phyloP scores from a whole-genome alignment of 768 basidiomycete species.

The Kwoniella newhampshirensis region DNA sequence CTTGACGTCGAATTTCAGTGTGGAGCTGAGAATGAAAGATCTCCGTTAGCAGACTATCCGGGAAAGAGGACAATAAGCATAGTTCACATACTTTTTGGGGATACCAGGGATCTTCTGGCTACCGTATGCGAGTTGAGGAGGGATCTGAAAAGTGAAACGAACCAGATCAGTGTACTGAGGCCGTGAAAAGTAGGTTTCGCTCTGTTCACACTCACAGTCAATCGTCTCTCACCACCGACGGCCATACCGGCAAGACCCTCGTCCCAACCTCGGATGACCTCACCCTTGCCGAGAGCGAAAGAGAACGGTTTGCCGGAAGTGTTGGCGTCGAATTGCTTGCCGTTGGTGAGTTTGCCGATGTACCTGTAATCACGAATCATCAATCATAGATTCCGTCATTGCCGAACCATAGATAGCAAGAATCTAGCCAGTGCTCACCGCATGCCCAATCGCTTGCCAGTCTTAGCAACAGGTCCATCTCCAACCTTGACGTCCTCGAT shows the following conservation, averaged over 20 bases:
- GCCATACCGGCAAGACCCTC: slow-evolving; percentile 90
- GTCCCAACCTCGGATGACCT: slow-evolving; percentile 86
- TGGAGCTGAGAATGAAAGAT: slow-evolving; percentile 58
- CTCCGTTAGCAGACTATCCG: too few relatives aligned
- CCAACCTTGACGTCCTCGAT: slow-evolving; percentile 75
- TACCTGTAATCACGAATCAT: slow-evolving; percentile 56
- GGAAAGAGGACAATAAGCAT: neutral
- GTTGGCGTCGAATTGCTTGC: slow-evolving; percentile 70
- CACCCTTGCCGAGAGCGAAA: slow-evolving; percentile 78
- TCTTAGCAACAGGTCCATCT: slow-evolving; percentile 80
- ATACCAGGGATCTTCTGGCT: slow-evolving; percentile 63
- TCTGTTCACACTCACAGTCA: slow-evolving; percentile 55
- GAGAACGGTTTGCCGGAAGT: slow-evolving; percentile 60
- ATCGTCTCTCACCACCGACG: slow-evolving; percentile 74
- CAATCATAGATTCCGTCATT: neutral
- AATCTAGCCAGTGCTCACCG: slow-evolving; percentile 53
- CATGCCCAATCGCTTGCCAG: slow-evolving; percentile 77
- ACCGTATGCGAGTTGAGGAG: slow-evolving; percentile 59
- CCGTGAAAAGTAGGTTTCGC: neutral
- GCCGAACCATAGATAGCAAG: too few relatives aligned
- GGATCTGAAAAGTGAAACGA: slow-evolving; percentile 29
- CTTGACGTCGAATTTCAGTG: slow-evolving; percentile 67
- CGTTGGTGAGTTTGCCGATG: slow-evolving; percentile 82
- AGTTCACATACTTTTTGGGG: slow-evolving; percentile 59
- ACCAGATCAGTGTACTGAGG: neutral